Evolutionary conservation across 192 early-diverging fungal species (phyloP).

Genomic region (Pilobolus umbonatus): DNA sequence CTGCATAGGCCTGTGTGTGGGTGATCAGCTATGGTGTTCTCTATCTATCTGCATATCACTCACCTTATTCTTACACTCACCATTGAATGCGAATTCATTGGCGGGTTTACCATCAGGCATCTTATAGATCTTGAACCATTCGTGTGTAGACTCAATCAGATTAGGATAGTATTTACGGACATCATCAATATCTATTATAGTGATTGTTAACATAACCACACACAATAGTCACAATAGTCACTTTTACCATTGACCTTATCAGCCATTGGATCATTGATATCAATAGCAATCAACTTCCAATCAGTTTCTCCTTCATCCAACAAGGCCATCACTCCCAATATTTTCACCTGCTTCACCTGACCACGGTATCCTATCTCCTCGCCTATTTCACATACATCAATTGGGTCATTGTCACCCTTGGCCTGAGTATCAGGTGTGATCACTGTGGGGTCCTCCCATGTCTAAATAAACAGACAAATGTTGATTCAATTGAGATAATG

Average conservation of each 20-base stretch:
- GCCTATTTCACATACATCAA: conserved; percentile 98
- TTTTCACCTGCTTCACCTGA: conserved; percentile 99
- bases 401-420: conserved; percentile 94
- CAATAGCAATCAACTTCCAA: conserved; percentile 99
- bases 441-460: conserved; percentile 96
- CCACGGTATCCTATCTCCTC: conserved; percentile 86
- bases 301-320: conserved; percentile 99
- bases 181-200: conserved; percentile 82
- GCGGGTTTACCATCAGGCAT: conserved; percentile 99
- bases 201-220: background rate
- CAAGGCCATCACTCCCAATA: conserved; percentile 96
- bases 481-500: background rate
- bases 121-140: conserved; percentile 99
- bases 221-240: background rate
- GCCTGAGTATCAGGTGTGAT: conserved; percentile 91
- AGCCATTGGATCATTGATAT: conserved; percentile 95
- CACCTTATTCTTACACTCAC: conserved; percentile 73
- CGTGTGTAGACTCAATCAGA: conserved; percentile 91
- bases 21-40: background rate
- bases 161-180: conserved; percentile 96
- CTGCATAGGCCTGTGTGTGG: conserved; percentile 66
- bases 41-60: background rate
- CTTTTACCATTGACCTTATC: conserved; percentile 79
- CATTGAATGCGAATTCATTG: conserved; percentile 98
- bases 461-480: conserved; percentile 37